Evolutionary conservation across 805 yeast species (phyloP).

Genomic region (Clavispora vitiphila): DNA sequence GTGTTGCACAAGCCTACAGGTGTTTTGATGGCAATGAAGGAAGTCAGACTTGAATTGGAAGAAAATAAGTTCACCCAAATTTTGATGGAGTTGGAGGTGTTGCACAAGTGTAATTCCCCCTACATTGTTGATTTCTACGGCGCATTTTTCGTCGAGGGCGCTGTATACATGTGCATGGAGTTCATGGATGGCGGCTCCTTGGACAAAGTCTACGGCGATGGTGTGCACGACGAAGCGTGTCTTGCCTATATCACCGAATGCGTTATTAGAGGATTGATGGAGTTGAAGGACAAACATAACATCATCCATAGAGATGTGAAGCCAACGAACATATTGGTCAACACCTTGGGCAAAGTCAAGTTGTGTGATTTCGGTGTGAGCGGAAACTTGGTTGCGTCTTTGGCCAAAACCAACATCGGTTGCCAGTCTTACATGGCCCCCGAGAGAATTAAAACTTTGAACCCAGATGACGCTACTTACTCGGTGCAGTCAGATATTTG

Average conservation of each 20-base stretch:
- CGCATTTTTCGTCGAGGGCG: slow-evolving; percentile 95
- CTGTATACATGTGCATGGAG: slow-evolving; percentile 97
- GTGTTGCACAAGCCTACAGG: slow-evolving; percentile 92
- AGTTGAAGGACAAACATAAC: slow-evolving; percentile 83
- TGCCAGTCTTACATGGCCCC: slow-evolving; percentile 99
- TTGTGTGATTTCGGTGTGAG: slow-evolving; percentile 95
- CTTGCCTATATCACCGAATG: slow-evolving; percentile 75
- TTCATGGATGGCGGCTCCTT: slow-evolving; percentile 96
- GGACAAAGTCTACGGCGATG: slow-evolving; percentile 71
- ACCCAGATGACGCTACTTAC: slow-evolving; percentile 74
- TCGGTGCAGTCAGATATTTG: slow-evolving; percentile 94
- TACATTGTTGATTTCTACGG: slow-evolving; percentile 95
- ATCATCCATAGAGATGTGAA: slow-evolving; percentile 95
- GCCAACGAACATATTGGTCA: slow-evolving; percentile 88
- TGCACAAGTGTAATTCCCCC: slow-evolving; percentile 87
- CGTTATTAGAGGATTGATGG: slow-evolving; percentile 75
- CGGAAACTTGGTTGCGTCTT: slow-evolving; percentile 89
- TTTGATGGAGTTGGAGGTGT: slow-evolving; percentile 90
- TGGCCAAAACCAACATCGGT: slow-evolving; percentile 94
- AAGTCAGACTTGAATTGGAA: slow-evolving; percentile 87
- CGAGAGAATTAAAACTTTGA: slow-evolving; percentile 75
- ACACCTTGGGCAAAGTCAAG: slow-evolving; percentile 79
- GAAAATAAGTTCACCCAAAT: slow-evolving; percentile 93
- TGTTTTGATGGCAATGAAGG: slow-evolving; percentile 95
- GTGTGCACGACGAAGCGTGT: slow-evolving; percentile 64